Percentiles rank a stretch among this genome's conserved stretches.
Conservation (phyloP, 805 yeast genomes). For the Ogataea pini region DNA sequence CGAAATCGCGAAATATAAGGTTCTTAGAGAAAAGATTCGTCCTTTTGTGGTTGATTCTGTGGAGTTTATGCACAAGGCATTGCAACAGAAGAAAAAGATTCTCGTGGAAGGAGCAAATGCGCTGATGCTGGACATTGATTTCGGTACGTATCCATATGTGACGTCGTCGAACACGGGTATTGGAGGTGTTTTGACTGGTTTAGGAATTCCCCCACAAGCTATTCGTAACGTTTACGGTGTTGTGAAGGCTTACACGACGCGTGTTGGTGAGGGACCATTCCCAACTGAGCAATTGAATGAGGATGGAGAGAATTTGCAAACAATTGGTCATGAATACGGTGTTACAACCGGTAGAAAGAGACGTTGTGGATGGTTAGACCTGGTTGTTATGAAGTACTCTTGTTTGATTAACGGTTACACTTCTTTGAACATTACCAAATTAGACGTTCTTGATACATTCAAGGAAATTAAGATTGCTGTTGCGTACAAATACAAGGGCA, state of each 20-base stretch:
- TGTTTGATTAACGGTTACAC: constrained; percentile 94
- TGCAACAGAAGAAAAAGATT: constrained; percentile 76
- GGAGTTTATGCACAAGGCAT: constrained; percentile 76
- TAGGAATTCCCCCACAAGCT: constrained; percentile 90
- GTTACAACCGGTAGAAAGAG: constrained; percentile 99
- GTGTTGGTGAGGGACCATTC: constrained; percentile 99
- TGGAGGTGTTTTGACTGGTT: constrained; percentile 97
- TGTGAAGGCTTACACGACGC: constrained; percentile 96
- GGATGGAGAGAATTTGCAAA: constrained; percentile 83
- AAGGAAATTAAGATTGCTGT: constrained; percentile 87
- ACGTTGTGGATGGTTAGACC: constrained; percentile 98
- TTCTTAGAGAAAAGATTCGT: constrained; percentile 67
- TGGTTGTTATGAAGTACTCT: constrained; percentile 91
- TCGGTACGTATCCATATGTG: constrained; percentile 97
- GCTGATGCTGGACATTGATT: constrained; percentile 94
- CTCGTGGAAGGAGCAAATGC: constrained; percentile 98
- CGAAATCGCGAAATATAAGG: constrained; percentile 76
- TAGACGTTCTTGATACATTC: constrained; percentile 91
- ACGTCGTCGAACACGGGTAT: constrained; percentile 95
- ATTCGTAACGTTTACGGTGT: constrained; percentile 89
- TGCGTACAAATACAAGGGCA: constrained; percentile 77
- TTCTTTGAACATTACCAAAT: constrained; percentile 87
- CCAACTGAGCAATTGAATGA: constrained; percentile 94
- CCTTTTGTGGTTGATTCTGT: constrained; percentile 96
- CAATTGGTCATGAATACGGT: constrained; percentile 93